phyloP scores from a whole-genome alignment of 2,329 filamentous ascomycete species.

The Dothidotthia symphoricarpi region DNA sequence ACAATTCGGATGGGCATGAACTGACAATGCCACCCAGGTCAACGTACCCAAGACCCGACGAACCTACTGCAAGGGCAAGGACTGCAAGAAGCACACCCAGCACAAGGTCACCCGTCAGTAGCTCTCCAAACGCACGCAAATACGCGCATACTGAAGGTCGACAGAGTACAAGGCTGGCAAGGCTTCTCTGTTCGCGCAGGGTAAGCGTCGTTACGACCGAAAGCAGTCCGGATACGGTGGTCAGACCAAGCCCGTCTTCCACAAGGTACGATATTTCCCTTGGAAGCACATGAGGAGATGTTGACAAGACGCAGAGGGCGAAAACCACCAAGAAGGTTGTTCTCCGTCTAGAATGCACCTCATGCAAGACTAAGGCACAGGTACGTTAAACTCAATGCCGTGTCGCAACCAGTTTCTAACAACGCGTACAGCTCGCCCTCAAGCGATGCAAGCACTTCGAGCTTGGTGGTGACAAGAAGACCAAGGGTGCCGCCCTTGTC shows the following conservation, averaged over 20 bases:
- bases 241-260: constrained; percentile 99
- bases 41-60: constrained; percentile 98
- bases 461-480: constrained; percentile 99
- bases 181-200: constrained; percentile 94
- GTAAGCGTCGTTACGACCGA: constrained; percentile 89
- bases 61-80: constrained; percentile 97
- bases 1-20: constrained; percentile 4
- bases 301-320: constrained; percentile 67
- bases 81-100: constrained; percentile 63
- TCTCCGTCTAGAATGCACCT: constrained; percentile 93
- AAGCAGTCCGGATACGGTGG: constrained; percentile 99
- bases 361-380: constrained; percentile 66
- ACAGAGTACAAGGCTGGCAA: constrained; percentile 90
- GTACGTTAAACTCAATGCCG: constrained; percentile 12
- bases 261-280: constrained; percentile 55
- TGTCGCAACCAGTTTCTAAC: constrained; percentile 10
- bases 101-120: constrained; percentile 41
- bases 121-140: constrained; percentile 2
- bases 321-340: constrained; percentile 99
- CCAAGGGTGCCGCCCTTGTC: constrained; percentile 99
- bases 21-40: constrained; percentile 59
- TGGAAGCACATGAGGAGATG: not conserved
- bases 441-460: constrained; percentile 99
- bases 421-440: constrained; percentile 80
- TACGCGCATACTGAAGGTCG: constrained; percentile 25